Evolutionary conservation across 1,139 yeast genomes (phyloP), one percentile per base, ranked within the genome.

Genomic region (Cylindricascospora bacillispora): DNA sequence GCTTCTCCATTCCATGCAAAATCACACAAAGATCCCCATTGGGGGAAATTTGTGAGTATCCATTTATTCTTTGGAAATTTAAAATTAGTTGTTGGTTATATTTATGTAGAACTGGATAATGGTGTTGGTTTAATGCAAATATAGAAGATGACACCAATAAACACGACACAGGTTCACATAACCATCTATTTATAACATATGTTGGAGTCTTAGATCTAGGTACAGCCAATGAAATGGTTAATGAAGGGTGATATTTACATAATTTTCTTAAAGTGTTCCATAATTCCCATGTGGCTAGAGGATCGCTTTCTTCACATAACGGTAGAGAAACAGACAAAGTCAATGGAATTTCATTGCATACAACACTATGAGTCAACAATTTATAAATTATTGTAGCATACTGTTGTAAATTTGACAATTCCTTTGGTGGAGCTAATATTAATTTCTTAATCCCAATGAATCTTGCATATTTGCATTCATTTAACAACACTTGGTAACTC

Each of bases 231-330:
- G 79, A 73, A 4, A 75, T 65, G 1, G 70, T 63, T 11, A 76
- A 52, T 15, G 68, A 63, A 2, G 54, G 41, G 26, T 72, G 62
- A 40, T 72, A 71, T 31, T 63, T 62, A 42, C 75, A 70, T 23
- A 65, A 56, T 5, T 63, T 58, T 15, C 81, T 55, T 7, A 75
- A 64, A 1, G 77, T 62, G 43, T 74, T 70, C 83, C 83, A 75
- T 41, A 72, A 63, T 34, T 73, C 79, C 83, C 83, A 75, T 2
- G 77, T 70, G 3, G 74, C 68, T 22, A 73, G 47, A 5, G 65
- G 57, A 45, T 73, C 77, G 11, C 62, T 49, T 11, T 65, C 65
- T 18, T 67, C 65, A 16, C 49, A 58, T 11, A 51, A 29, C 36
- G 54, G 59, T 26, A 54, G 32, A 2, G 59, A 54, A 3, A 54